Conservation (phyloP, 768 basidiomycete genomes). For the Pleurotus citrinopileatus region DNA sequence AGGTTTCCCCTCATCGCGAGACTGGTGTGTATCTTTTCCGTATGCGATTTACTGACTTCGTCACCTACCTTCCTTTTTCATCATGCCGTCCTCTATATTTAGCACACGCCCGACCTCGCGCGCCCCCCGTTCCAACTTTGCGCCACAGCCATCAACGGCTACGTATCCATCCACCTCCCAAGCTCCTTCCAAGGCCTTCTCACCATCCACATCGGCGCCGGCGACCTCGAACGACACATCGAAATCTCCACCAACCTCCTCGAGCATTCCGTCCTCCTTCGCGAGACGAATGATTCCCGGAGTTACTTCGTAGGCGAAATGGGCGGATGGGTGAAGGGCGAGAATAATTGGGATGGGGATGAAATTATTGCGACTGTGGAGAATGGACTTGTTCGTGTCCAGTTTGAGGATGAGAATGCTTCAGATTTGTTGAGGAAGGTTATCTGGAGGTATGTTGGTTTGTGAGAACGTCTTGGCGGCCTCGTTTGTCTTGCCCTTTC, state of each 20-base stretch:
- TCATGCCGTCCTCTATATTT: background rate
- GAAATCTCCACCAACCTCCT: slow-evolving; percentile 28
- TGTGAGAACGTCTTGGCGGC: too few relatives aligned
- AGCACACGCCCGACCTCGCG: slow-evolving; percentile 34
- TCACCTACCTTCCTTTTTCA: background rate
- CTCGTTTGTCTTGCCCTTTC: too few relatives aligned
- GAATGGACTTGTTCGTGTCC: slow-evolving; percentile 34
- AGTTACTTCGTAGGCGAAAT: slow-evolving; percentile 37
- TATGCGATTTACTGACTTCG: background rate
- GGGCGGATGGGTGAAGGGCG: slow-evolving; percentile 20
- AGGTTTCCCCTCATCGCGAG: slow-evolving; percentile 33
- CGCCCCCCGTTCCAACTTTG: slow-evolving; percentile 32
- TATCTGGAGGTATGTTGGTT: slow-evolving; percentile 1
- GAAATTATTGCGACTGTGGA: slow-evolving; percentile 32
- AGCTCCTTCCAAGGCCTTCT: slow-evolving; percentile 40
- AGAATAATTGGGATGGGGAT: slow-evolving; percentile 35
- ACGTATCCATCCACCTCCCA: slow-evolving; percentile 36
- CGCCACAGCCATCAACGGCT: slow-evolving; percentile 26
- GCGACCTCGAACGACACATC: slow-evolving; percentile 22
- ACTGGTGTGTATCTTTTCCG: slow-evolving; percentile 26
- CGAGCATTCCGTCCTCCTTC: slow-evolving; percentile 25
- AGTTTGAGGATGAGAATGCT: slow-evolving; percentile 32
- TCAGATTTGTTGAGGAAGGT: background rate
- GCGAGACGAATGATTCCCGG: slow-evolving; percentile 25
- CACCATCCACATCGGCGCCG: slow-evolving; percentile 31